Percentiles rank a stretch among this genome's conserved stretches.
These are phyloP conservation scores for Pelargonium myrrhifolium DNA, from an alignment of 441 rosid species.

Conservation along the genomic window DNA sequence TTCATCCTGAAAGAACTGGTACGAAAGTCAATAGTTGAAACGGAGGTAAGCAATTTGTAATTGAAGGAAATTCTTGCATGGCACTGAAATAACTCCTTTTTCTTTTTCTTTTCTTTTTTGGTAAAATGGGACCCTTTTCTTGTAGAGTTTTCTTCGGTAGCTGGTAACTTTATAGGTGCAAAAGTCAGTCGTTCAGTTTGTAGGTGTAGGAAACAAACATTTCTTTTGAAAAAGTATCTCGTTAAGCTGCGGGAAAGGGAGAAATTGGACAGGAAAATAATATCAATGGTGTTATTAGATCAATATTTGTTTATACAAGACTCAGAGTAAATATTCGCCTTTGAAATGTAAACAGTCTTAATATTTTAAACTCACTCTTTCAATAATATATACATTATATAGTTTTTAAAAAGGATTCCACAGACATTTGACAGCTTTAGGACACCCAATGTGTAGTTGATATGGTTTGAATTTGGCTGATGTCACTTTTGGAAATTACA, in stretches of 20 bases:
- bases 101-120: not conserved
- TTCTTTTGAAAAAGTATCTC: too few relatives aligned
- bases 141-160: too few relatives aligned
- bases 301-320: too few relatives aligned
- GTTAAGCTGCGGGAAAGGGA: too few relatives aligned
- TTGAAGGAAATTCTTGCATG: too few relatives aligned
- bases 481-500: conserved; percentile 26
- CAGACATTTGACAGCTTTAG: not conserved
- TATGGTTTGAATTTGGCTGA: not conserved
- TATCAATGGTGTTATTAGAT: too few relatives aligned
- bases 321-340: not conserved
- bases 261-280: too few relatives aligned
- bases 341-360: not conserved
- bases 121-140: too few relatives aligned
- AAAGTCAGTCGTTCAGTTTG: not conserved
- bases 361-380: not conserved
- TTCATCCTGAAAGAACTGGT: conserved; percentile 92
- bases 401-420: not conserved
- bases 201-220: not conserved
- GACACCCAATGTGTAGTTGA: not conserved
- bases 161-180: too few relatives aligned
- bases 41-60: conserved; percentile 48
- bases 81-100: not conserved
- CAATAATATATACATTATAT: too few relatives aligned
- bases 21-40: conserved; percentile 81